phyloP scores from a whole-genome alignment of 2,329 filamentous ascomycete species.

The Hypoxylon sp. region DNA sequence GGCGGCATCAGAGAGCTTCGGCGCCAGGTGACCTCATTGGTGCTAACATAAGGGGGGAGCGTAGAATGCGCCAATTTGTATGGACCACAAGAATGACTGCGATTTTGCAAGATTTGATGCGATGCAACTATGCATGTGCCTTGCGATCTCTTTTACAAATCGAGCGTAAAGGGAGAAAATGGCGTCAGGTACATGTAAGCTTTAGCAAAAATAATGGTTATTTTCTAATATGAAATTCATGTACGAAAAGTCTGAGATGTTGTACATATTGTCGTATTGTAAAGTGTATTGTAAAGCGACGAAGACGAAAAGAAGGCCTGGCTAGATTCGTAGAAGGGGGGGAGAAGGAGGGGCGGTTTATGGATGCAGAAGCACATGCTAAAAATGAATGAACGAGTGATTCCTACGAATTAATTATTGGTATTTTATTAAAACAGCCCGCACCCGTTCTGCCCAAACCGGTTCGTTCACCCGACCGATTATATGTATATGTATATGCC shows the following conservation, averaged over 20 bases:
- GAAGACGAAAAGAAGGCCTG: not conserved
- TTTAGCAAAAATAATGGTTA: conserved; percentile 12
- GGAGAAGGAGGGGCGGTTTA: conserved; percentile 1
- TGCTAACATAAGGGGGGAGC: conserved; percentile 6
- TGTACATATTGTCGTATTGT: no score
- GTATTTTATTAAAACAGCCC: conserved; percentile 25
- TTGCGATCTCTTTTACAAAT: conserved; percentile 10
- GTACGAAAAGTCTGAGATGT: no score
- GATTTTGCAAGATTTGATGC: no score
- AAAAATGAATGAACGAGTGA: conserved; percentile 31
- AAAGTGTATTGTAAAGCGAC: no score
- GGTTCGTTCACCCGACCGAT: conserved; percentile 19
- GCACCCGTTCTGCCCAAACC: no score
- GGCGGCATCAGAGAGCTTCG: conserved; percentile 18
- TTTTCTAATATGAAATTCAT: no score
- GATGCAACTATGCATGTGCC: conserved; percentile 23
- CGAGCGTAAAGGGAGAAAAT: conserved; percentile 11
- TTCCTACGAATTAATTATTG: no score
- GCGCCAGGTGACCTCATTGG: conserved; percentile 31
- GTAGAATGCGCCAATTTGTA: conserved; percentile 36
- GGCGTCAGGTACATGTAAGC: conserved; percentile 14
- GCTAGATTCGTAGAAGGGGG: not conserved
- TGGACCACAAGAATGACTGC: conserved; percentile 20
- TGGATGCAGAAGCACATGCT: conserved; percentile 28
- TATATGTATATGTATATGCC: conserved; percentile 1